Percentiles rank a stretch among this genome's conserved stretches.
Evolutionary conservation across 345 rosid genomes (phyloP).

Genomic region (Eucalyptus tenuipes): DNA sequence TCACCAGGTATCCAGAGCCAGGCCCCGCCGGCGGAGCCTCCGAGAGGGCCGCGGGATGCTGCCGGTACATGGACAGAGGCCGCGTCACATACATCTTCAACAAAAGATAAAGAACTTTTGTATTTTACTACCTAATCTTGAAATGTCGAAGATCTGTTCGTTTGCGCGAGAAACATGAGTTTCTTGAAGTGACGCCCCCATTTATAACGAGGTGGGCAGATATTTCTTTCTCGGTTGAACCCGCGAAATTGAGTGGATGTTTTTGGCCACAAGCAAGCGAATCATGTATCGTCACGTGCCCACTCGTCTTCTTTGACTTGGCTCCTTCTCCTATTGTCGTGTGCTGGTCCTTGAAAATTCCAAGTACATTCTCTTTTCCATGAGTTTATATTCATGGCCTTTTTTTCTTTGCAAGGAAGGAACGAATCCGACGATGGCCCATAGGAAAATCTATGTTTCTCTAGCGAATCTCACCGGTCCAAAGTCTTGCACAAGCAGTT

Average conservation of each 20-base stretch:
- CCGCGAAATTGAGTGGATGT: neutral
- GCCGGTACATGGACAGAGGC: conserved; percentile 27
- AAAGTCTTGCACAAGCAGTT: conserved; percentile 76
- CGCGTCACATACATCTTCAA: conserved; percentile 18
- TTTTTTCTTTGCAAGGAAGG: neutral
- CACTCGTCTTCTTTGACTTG: neutral
- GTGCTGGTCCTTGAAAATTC: neutral
- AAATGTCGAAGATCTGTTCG: neutral
- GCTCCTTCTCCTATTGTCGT: neutral
- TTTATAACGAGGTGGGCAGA: too few species aligned
- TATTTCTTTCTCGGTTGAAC: neutral
- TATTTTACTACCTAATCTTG: neutral
- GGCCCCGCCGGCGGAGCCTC: conserved; percentile 27
- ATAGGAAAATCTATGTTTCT: neutral
- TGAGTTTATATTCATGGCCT: neutral
- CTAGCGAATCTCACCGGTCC: conserved; percentile 11
- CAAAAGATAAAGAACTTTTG: neutral
- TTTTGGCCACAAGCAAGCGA: neutral
- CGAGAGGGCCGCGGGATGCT: neutral
- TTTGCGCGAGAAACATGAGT: neutral
- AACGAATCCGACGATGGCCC: neutral
- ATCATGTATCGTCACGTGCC: neutral
- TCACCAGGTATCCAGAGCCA: conserved; percentile 20
- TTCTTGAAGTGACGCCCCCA: neutral
- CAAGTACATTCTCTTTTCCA: neutral